Percentiles rank a stretch among this genome's conserved stretches.
These are phyloP conservation scores for Aspergillus haitiensis DNA, from an alignment of 495 filamentous ascomycete species.

Conservation along the genomic window DNA sequence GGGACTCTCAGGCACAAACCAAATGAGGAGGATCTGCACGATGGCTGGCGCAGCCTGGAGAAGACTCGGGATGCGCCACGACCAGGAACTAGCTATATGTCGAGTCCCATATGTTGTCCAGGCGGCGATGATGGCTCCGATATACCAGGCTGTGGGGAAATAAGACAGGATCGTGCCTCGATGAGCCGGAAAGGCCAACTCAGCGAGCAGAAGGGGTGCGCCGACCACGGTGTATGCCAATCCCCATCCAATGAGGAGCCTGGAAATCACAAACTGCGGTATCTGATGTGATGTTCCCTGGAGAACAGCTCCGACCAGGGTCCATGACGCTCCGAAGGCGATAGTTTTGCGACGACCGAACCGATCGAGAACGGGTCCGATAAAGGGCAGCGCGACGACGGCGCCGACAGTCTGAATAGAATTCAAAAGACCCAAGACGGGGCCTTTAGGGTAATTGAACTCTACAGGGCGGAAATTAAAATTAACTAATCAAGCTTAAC, in stretches of 20 bases:
- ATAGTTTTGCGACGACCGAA: slow-evolving; percentile 10
- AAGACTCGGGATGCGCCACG: slow-evolving; percentile 10
- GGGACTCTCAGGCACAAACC: slow-evolving; percentile 10
- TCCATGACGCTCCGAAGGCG: slow-evolving; percentile 10
- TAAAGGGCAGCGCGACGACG: slow-evolving; percentile 11
- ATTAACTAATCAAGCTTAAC: neutral
- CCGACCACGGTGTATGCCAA: slow-evolving; percentile 6
- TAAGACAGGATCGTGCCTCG: slow-evolving; percentile 7
- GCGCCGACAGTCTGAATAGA: slow-evolving; percentile 10
- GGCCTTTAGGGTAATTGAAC: slow-evolving; percentile 2
- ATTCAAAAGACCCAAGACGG: slow-evolving; percentile 7
- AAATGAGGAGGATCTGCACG: slow-evolving; percentile 7
- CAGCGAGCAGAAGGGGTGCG: slow-evolving; percentile 5
- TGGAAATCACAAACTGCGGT: slow-evolving; percentile 5
- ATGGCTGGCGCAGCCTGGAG: slow-evolving; percentile 6
- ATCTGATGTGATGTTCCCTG: slow-evolving; percentile 6
- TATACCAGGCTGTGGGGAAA: slow-evolving; percentile 9
- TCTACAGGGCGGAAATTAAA: neutral
- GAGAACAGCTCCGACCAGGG: slow-evolving; percentile 4
- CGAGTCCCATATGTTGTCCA: slow-evolving; percentile 7
- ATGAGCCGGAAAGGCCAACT: slow-evolving; percentile 1
- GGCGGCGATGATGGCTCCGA: slow-evolving; percentile 6
- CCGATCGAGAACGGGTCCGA: slow-evolving; percentile 4
- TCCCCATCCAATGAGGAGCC: slow-evolving; percentile 7
- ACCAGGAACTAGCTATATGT: slow-evolving; percentile 8